A percentile compares a stretch with the other conserved stretches of the same genome.
Evolutionary conservation across 2,329 filamentous ascomycete species (phyloP).

Genomic region (Arthroderma sp.): DNA sequence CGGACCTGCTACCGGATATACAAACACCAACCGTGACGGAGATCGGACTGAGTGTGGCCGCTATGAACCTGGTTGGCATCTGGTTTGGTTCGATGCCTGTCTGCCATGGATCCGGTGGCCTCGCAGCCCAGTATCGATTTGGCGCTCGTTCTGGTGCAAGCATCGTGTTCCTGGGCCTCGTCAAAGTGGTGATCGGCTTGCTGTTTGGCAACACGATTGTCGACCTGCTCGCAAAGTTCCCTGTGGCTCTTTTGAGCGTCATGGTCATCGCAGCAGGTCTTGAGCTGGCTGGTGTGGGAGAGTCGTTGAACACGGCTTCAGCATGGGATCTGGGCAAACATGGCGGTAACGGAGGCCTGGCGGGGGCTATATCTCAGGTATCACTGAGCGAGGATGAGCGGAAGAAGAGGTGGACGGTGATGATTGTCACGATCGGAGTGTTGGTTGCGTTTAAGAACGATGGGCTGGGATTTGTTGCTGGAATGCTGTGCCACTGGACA

Average conservation of each 20-base stretch:
- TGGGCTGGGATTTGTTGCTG: conserved; percentile 71
- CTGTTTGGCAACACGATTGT: conserved; percentile 64
- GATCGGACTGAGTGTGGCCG: conserved; percentile 67
- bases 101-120: conserved; percentile 81
- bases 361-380: not conserved
- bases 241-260: conserved; percentile 47
- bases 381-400: conserved; percentile 54
- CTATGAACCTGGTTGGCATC: conserved; percentile 73
- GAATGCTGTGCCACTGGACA: conserved; percentile 64
- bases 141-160: conserved; percentile 79
- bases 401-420: conserved; percentile 69
- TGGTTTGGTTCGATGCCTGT: conserved; percentile 95
- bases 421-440: conserved; percentile 75
- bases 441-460: conserved; percentile 83
- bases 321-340: conserved; percentile 44
- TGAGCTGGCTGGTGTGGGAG: conserved; percentile 74
- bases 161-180: conserved; percentile 62
- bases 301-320: conserved; percentile 64
- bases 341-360: not conserved
- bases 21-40: conserved; percentile 59
- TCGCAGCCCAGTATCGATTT: conserved; percentile 85
- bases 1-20: conserved; percentile 61
- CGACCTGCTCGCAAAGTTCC: conserved; percentile 58
- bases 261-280: conserved; percentile 85
- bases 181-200: conserved; percentile 67